Evolutionary conservation across 2,329 filamentous ascomycete genomes (phyloP), one percentile per base, ranked within the genome.

Genomic region (Fusarium sp.): DNA sequence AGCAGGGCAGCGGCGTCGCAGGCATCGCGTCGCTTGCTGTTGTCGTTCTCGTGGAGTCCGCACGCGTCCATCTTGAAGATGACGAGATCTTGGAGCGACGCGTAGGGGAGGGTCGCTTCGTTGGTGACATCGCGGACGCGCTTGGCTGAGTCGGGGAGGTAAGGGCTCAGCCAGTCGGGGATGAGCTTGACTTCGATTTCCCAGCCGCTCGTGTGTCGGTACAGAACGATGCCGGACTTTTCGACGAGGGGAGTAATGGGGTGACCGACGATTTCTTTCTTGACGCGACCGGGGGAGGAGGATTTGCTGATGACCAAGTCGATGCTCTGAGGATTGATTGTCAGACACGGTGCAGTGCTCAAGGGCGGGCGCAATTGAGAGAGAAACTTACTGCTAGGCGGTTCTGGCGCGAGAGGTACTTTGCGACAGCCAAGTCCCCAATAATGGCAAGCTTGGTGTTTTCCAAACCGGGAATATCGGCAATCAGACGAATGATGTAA

Each of bases 401-500:
- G 15, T 56, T 60, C 38, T 65, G 62, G 10, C 67, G 49, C 17
- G 76, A 71, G 67, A 78, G 37, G 53, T 78, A 77, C 55, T 78
- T 76, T 56, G 67, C 65, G 30, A 78, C 67, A 10, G 76, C 74
- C 57, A 78, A 27, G 45, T 78, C 76, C 8, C 76, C 76, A 45
- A 75, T 66, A 20, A 78, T 65, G n/a, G 74, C 76, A 20, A 78
- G 66, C n/a, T 64, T 67, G 45, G 76, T 78, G 62, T 76, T 77
- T 54, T 78, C 76, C 27, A 78, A 40, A 10, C 76, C 76, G 17
- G 70, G 73, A 54, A 65, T 77, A 58, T 77, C 73, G 35, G 71
- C 63, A 93, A 98, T 85, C 94, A 98, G 81, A 96, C 95, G 7
- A 92, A 95, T 60, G 93, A 95, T 80, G 94, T 98, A 15, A 93